Evolutionary conservation across 2,329 filamentous ascomycete genomes (phyloP), one percentile per base, ranked within the genome.

Genomic region (Venturia aucupariae): DNA sequence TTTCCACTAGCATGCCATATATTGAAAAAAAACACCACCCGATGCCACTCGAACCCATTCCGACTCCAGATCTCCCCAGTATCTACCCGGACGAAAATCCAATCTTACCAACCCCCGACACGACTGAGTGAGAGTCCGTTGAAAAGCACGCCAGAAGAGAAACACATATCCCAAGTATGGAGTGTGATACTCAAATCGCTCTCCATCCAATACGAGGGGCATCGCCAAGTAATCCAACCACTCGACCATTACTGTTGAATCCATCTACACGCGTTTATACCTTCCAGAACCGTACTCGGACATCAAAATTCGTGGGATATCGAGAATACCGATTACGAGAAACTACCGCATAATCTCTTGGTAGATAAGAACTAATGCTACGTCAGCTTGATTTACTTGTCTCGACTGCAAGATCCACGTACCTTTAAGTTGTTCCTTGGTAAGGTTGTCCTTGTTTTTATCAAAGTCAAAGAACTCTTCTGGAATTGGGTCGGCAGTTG

Each of bases 401-500:
- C 13, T 19, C 42, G 13, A 57, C 41, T 61, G 39, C 10, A 61
- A n/a, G n/a, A 39, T 17, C 13, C 19, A 75, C 80, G 73, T 75
- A 87, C 94, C 84, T 83, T 97, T 97, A 76, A 99, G 79, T 79
- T 99, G 92, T 80, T 99, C 94, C 81, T 99, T 99, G 82, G 90
- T 97, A 73, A 99, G 80, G 72, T 89, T 94, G 77, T 99, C 94
- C 86, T 99, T 99, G 83, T 97, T 96, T 84, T 97, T 97, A 79
- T 99, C 94, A 77, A 99, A 99, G 78, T 99, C 94, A 76, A 99
- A 99, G 82, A 99, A 99, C 76, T 96, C 93, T 76, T 97, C 93
- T 27, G 94, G 94, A 72, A 99, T 99, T 27, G 94, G 92, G 54
- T 92, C 90, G 22, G 94, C 94, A 15, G 91, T 97, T 61, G 94